Base-by-base conservation (phyloP, 805 yeast species). In the Saturnispora quitensis region DNA sequence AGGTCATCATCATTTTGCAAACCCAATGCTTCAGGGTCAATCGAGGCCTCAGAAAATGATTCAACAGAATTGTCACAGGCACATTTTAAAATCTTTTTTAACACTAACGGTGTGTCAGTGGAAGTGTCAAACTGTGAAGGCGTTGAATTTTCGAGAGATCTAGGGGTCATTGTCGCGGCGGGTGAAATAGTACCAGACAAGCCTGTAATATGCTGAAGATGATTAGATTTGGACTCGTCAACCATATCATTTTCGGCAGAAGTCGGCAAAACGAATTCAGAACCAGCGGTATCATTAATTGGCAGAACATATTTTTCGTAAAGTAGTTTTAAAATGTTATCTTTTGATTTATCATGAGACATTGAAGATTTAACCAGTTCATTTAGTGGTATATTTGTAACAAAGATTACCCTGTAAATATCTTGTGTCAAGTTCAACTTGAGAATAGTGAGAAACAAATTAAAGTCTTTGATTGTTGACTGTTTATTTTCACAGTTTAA, bases 291-390 rank as follows among this genome's bases (percentile, higher is more conserved):
- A 31, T 56, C 56, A 52, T 65, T 63, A 20, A 64, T 64, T 10
- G 67, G 63, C 34, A 62, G 57, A 40, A 63, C 57, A 51, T 55
- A 64, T 49, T 59, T 62, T 25, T 63, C 66, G 47, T 65, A 65
- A 12, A 65, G 50, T 49, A 55, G 55, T 35, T 57, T 55, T 25
- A 61, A 51, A 15, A 65, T 48, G 31, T 56, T 58, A 24, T 58
- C 55, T 4, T 61, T 51, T 1, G 66, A 60, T 46, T 50, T 55
- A 47, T 60, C 62, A 33, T 53, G 54, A 18, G 58, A 54, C 31
- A 57, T 28, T 2, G 62, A 51, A 1, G 65, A 58, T 42, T 59
- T 58, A 3, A 62, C 45, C 42, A 62, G 49, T 24, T 57, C 56
- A 28, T 59, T 59, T 2, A 60, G 25, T 2, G 59, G 47, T 9